Evolutionary conservation across 2,329 filamentous ascomycete species (phyloP).

Genomic region (Cordyceps cateniannulata): DNA sequence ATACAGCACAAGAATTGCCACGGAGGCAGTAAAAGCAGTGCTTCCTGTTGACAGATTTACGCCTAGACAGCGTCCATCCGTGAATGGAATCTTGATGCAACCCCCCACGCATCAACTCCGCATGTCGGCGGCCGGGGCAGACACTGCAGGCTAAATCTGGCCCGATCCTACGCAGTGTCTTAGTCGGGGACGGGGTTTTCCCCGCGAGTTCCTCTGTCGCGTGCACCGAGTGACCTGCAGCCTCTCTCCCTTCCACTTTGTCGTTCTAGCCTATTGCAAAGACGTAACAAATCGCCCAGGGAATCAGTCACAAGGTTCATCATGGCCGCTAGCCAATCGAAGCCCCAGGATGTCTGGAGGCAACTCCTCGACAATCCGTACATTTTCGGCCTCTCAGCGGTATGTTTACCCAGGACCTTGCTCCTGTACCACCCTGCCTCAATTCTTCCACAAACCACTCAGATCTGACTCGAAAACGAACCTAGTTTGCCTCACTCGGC

Average conservation of each 20-base stretch:
- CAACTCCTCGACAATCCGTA: conserved; percentile 34
- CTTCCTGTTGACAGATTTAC: no score
- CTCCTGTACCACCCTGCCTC: no score
- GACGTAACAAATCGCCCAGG: no score
- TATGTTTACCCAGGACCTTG: conserved; percentile 17
- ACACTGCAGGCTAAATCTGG: background rate
- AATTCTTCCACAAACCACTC: no score
- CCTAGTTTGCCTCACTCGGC: conserved; percentile 28
- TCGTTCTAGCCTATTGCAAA: no score
- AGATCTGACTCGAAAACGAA: no score
- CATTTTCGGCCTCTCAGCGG: conserved; percentile 36
- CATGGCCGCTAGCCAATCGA: background rate
- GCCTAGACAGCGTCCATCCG: no score
- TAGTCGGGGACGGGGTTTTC: background rate
- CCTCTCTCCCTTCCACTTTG: background rate
- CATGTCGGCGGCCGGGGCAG: background rate
- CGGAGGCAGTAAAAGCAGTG: no score
- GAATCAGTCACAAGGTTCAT: background rate
- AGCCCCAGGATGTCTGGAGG: conserved; percentile 17
- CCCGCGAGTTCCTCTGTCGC: background rate
- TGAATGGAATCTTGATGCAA: background rate
- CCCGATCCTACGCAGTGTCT: background rate
- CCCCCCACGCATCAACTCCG: conserved; percentile 2
- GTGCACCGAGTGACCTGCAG: background rate
- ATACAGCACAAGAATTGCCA: no score